Conservation (phyloP, 495 filamentous ascomycete species). For the Daldinia loculata region DNA sequence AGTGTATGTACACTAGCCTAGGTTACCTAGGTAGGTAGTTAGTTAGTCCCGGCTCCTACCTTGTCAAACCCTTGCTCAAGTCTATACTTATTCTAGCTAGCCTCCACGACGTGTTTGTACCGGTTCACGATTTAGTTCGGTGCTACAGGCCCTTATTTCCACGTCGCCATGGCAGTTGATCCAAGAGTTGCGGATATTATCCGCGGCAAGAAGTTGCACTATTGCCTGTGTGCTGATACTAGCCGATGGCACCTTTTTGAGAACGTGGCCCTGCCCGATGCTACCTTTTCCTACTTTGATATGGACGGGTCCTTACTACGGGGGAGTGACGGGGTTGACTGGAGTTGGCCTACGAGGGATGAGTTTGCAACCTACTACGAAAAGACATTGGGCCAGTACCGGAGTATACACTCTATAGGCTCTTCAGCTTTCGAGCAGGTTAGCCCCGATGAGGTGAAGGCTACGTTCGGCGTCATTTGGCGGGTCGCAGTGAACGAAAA, state of each 20-base stretch:
- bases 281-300: background rate
- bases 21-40: no score
- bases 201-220: background rate
- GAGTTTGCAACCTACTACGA: background rate
- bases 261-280: constrained; percentile 2
- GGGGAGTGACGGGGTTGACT: background rate
- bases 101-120: constrained; percentile 3
- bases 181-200: constrained; percentile 1
- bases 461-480: background rate
- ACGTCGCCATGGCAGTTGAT: constrained; percentile 3
- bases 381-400: background rate
- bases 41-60: background rate
- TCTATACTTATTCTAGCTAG: background rate
- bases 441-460: constrained; percentile 1
- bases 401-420: background rate
- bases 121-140: background rate
- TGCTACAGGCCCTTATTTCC: constrained; percentile 1
- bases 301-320: background rate
- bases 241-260: background rate
- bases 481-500: background rate
- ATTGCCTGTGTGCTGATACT: constrained; percentile 1
- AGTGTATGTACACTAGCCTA: no score
- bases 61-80: background rate
- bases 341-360: background rate
- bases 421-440: background rate